Conservation (phyloP, 169 alveolate genomes). For the Cyclospora cayetanensis region DNA sequence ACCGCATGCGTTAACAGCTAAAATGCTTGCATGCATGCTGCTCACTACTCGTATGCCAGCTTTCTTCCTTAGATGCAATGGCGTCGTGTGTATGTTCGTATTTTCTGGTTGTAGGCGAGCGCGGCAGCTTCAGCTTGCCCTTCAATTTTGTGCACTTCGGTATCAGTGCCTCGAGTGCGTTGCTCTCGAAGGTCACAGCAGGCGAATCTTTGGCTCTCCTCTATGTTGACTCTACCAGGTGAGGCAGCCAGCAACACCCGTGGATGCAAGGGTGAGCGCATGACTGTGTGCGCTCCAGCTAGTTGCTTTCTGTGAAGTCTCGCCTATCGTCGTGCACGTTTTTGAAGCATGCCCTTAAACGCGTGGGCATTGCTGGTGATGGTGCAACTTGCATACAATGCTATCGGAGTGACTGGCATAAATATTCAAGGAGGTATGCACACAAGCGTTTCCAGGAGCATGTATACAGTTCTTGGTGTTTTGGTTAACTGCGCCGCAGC, state of each 20-base stretch:
- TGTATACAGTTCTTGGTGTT: background rate
- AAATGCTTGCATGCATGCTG: no score
- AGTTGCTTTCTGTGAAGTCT: no score
- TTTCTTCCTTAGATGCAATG: background rate
- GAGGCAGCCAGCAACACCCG: no score
- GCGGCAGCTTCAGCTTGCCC: slow-evolving; percentile 49
- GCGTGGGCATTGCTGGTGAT: no score
- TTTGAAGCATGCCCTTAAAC: no score
- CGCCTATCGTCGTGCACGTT: no score
- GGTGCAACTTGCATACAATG: no score
- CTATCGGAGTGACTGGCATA: no score
- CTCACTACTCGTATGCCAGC: background rate
- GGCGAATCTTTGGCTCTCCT: slow-evolving; percentile 1
- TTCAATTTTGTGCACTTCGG: slow-evolving; percentile 67
- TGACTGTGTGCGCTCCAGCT: no score
- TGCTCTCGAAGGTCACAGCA: background rate
- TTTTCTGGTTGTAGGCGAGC: background rate
- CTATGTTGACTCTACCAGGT: background rate
- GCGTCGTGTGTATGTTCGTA: background rate
- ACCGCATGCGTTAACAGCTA: no score
- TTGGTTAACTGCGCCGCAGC: background rate
- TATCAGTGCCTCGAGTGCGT: background rate
- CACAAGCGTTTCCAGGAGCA: background rate
- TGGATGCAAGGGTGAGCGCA: no score
- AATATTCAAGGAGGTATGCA: background rate